Base-by-base conservation (phyloP, 129 eudicot genomes). In the Gnaphalium uliginosum region DNA sequence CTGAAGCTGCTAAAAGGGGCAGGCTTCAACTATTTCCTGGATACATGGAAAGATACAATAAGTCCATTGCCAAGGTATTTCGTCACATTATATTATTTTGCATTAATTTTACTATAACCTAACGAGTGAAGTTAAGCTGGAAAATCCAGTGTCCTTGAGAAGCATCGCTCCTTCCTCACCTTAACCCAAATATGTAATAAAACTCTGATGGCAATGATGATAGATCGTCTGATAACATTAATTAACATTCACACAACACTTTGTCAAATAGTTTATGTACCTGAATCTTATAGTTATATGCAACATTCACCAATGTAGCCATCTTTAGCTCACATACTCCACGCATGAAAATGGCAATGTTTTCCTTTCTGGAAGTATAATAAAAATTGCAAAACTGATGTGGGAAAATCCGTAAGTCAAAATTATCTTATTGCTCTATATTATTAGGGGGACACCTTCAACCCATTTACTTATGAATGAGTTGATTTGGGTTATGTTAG, bases 21-120 rank as follows among this genome's bases (percentile, higher is more conserved):
- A 86, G 97, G 72, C 70, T 94, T 43, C 89, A 94, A 71, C 78
- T 94, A 27, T 94, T 91, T 51, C 97, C 97, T 23, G 92, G 97
- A 60, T 94, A 94, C 88, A 94, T 94, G 99, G 97, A 85, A 73
- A 85, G 99, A 91, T 94, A 91, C 83, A 88, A 85, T 9, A 87
- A 73, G 74, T 91, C 97, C 62, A 25, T 81, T 8, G 43, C 99
- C 15, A 87, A 81, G 92, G 96, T 94, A 78, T 29, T 8, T 50
- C 14, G 19, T 78, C 25, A 62, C 66, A 54, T 6, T 61, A 8
- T 32, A 46, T n/a, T 41, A 23, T 60, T 15, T 29, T 69, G 21
- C 18, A 1, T 63, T 19, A 0, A 25, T 26, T 21, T 4, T 14
- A 23, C 13, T 56, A 72, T 74, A 26, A 70, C 8, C 24, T 50